Evolutionary conservation across 148 eudicot species (phyloP).

Genomic region (Silene conica): DNA sequence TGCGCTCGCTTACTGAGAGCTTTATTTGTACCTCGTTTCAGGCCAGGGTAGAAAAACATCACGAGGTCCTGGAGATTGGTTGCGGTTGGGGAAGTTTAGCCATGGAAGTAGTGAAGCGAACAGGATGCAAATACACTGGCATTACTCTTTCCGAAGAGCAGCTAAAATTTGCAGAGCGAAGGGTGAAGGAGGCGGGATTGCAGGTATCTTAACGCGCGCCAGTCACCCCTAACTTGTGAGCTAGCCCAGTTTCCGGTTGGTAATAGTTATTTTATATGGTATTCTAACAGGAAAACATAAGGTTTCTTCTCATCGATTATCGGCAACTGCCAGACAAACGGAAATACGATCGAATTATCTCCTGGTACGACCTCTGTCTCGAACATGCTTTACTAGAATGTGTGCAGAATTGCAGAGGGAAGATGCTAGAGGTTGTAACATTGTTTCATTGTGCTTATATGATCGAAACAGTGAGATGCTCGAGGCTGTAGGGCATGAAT

Average conservation of each 20-base stretch:
- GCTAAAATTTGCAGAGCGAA: conserved; percentile 62
- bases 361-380: conserved; percentile 47
- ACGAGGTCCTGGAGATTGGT: conserved; percentile 86
- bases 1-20: no score
- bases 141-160: conserved; percentile 85
- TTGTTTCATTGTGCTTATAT: neutral
- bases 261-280: neutral
- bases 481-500: conserved; percentile 87
- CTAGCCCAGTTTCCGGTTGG: neutral
- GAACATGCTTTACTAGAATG: neutral
- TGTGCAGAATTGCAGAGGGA: no score
- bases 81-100: conserved; percentile 99
- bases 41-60: conserved; percentile 68
- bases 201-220: conserved; percentile 43
- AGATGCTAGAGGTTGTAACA: no score
- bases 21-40: conserved; percentile 16
- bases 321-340: conserved; percentile 52
- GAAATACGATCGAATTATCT: conserved; percentile 77
- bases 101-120: conserved; percentile 75
- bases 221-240: neutral
- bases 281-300: conserved; percentile 58
- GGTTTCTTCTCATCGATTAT: conserved; percentile 76
- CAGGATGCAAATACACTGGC: conserved; percentile 95
- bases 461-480: conserved; percentile 66
- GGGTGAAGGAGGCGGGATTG: conserved; percentile 84